These are phyloP conservation scores for Sechiopsis laciniata DNA, from an alignment of 306 rosid genomes.

Conservation along the genomic window DNA sequence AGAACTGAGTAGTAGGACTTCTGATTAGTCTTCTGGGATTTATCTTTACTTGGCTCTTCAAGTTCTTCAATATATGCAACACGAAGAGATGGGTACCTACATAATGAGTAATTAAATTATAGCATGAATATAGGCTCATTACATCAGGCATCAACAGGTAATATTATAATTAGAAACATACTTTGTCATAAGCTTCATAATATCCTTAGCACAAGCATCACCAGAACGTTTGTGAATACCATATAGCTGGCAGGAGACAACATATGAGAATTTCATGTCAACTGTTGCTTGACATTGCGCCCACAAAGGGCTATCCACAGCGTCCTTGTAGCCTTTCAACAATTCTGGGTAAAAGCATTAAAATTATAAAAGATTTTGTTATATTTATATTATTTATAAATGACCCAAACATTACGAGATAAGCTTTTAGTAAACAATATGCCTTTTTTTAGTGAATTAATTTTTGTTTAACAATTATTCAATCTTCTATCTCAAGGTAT, in stretches of 20 bases:
- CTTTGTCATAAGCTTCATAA: conserved; percentile 81
- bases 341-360: conserved; percentile 44
- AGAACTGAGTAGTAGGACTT: conserved; percentile 86
- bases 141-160: conserved; percentile 21
- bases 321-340: conserved; percentile 87
- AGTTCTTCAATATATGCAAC: conserved; percentile 94
- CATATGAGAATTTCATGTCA: conserved; percentile 84
- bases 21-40: conserved; percentile 46
- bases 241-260: conserved; percentile 87
- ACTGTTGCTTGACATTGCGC: conserved; percentile 79
- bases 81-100: conserved; percentile 88
- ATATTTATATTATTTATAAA: not conserved
- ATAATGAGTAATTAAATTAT: conserved; percentile 17
- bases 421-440: not conserved
- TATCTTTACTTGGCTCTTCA: conserved; percentile 63
- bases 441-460: too few species aligned
- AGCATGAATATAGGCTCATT: conserved; percentile 20
- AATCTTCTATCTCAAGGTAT: too few species aligned
- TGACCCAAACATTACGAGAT: not conserved
- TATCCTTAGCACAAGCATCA: conserved; percentile 67
- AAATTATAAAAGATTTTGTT: conserved; percentile 19
- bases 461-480: too few species aligned
- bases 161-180: conserved; percentile 28
- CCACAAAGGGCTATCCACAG: conserved; percentile 70
- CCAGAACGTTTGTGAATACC: conserved; percentile 86